Base-by-base conservation (phyloP, 2,329 filamentous ascomycete species). In the Teratosphaeria destructans region DNA sequence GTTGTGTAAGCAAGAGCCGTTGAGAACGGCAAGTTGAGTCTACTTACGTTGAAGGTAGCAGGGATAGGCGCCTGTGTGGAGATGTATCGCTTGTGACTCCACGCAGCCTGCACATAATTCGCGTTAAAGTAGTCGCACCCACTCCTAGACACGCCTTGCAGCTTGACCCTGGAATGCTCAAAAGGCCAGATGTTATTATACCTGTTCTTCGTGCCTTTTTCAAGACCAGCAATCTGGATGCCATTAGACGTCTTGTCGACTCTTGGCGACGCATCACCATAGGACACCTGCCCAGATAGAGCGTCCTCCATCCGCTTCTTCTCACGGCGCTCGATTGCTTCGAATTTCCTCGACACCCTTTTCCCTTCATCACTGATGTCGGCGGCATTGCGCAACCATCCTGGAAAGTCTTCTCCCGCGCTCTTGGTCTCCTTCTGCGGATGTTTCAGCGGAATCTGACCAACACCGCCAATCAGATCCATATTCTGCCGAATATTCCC, bases 161-260 rank as follows among this genome's bases (percentile, higher is more conserved):
- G 75, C 65, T 84, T 90, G 58, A 99, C 94, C 61, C 94, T 81
- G 2, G 90, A 86, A 73, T 99, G 94, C 70, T 97, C 93, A 71
- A 95, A 99, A 0, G 94, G 94, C 75, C 95, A 86, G 59, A 97
- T 96, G 66, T 96, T 95, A 77, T 96, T 97, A 78, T 99, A 99
- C 8, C 94, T 84, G 68, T 99, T 99, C 78, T 97, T 97, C 19
- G 81, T 85, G 7, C 94, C 94, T 73, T 96, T 94, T 69, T 99
- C 94, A 34, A 99, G 88, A 7, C 94, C 94, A 0, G 89, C 94
- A 57, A 99, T 85, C 66, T 90, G 87, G 7, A 95, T 83, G 16
- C 37, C 53, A n/a, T 55, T 56, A 37, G 52, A 60, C 49, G 58
- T 64, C 26, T 75, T 74, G 43, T 77, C 55, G 14, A 60, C 52